Evolutionary conservation across 768 basidiomycete species (phyloP).

Genomic region (Cyclocybe aegerita): DNA sequence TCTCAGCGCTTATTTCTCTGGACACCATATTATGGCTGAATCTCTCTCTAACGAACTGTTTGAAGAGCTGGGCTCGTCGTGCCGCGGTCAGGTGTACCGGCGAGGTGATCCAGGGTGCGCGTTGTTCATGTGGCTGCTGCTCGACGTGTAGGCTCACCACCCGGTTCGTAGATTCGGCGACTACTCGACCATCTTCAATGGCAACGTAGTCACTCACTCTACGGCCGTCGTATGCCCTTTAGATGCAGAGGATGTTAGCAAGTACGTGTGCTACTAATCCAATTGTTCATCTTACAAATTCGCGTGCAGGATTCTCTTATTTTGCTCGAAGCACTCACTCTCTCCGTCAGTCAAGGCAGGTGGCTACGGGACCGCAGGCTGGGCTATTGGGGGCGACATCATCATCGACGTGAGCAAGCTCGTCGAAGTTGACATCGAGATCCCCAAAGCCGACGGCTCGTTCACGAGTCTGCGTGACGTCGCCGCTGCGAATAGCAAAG

Average conservation of each 20-base stretch:
- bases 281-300: conserved; percentile 1
- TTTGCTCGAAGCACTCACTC: conserved; percentile 70
- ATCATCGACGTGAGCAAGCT: conserved; percentile 79
- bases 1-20: conserved; percentile 5
- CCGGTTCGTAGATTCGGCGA: conserved; percentile 39
- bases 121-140: conserved; percentile 6
- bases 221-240: conserved; percentile 70
- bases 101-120: conserved; percentile 40
- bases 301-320: conserved; percentile 55
- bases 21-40: conserved; percentile 11
- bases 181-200: conserved; percentile 69
- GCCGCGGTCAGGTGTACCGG: conserved; percentile 48
- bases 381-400: conserved; percentile 85
- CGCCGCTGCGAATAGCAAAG: conserved; percentile 50
- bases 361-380: conserved; percentile 89
- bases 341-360: conserved; percentile 86
- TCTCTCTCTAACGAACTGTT: conserved; percentile 35
- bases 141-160: no score
- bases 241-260: conserved; percentile 81
- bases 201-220: conserved; percentile 61
- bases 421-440: conserved; percentile 65
- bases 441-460: conserved; percentile 48
- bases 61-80: conserved; percentile 43
- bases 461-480: conserved; percentile 65
- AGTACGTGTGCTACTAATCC: conserved; percentile 41